phyloP scores from a whole-genome alignment of 768 basidiomycete genomes.

The Tremella yokohamensis region DNA sequence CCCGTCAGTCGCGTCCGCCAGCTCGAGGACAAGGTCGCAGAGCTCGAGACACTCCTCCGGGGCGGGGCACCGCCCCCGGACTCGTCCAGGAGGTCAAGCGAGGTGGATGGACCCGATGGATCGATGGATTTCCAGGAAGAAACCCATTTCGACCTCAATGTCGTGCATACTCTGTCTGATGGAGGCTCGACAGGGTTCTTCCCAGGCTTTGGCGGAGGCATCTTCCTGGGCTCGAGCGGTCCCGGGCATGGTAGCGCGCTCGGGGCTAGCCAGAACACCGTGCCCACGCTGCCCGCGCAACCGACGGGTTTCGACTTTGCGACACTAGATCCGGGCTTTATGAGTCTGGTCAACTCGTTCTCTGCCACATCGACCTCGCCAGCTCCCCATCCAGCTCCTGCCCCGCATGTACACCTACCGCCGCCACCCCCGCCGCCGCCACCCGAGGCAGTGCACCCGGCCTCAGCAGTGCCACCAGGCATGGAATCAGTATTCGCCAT shows the following conservation, averaged over 20 bases:
- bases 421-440: slow-evolving; percentile 3
- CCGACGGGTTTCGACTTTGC: slow-evolving; percentile 35
- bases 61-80: slow-evolving; percentile 5
- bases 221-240: slow-evolving; percentile 14
- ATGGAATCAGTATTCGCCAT: neutral
- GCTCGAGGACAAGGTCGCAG: slow-evolving; percentile 43
- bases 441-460: neutral
- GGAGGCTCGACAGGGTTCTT: neutral
- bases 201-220: slow-evolving; percentile 2
- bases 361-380: slow-evolving; percentile 14
- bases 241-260: neutral
- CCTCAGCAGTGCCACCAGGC: neutral
- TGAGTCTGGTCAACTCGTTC: slow-evolving; percentile 33
- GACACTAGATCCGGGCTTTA: slow-evolving; percentile 36
- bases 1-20: slow-evolving; percentile 44
- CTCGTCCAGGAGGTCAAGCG: neutral
- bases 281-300: neutral
- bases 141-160: slow-evolving; percentile 17
- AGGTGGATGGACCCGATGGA: neutral
- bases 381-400: neutral
- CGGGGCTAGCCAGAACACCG: neutral
- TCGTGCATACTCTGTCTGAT: slow-evolving; percentile 10
- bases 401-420: neutral
- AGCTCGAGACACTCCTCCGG: slow-evolving; percentile 31
- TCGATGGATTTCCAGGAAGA: neutral